Evolutionary conservation across 345 rosid genomes (phyloP), one percentile per base, ranked within the genome.

Genomic region (Trapa incisa): DNA sequence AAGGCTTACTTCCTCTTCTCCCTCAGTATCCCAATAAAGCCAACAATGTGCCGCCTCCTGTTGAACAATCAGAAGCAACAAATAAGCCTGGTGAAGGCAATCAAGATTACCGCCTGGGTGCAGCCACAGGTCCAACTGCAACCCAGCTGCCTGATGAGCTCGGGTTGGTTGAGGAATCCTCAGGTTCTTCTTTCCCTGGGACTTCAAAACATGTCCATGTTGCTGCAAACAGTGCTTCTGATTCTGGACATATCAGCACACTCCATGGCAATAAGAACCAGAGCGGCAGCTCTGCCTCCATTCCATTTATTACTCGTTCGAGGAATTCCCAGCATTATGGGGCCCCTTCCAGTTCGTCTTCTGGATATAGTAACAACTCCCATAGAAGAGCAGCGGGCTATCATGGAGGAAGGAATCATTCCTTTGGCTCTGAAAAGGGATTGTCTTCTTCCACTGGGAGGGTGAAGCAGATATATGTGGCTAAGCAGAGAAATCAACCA

Each of bases 381-480:
- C 71, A 86, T 37, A 86, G 89, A 66, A 83, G 86, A 5, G 84
- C 97, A 73, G 77, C 77, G 17, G 82, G 87, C 13, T 94, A 77
- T 81, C 95, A 87, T 67, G 91, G 93, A 69, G 89, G 88, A 47
- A 82, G 93, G 80, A 89, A 82, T 70, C 94, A 83, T 75, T 70
- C 86, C 29, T 63, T 77, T 52, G 75, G 78, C 53, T 76, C 82
- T 37, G 98, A 93, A 41, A 93, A 81, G 80, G 80, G 80, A 68
- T 83, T 82, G 61, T 76, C 75, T 45, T 50, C 86, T 71, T 78
- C 84, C 57, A 91, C 63, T 2, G 37, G 10, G 12, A 33, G 87
- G 80, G 77, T 80, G 75, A 94, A 87, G 78, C 99, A 91, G 83
- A 87, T 94, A 32, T 94, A 94, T 74, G 99, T 94, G 70, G 99